These are phyloP conservation scores for Daldinia sp. DNA, from an alignment of 2,329 filamentous ascomycete species.

Conservation along the genomic window DNA sequence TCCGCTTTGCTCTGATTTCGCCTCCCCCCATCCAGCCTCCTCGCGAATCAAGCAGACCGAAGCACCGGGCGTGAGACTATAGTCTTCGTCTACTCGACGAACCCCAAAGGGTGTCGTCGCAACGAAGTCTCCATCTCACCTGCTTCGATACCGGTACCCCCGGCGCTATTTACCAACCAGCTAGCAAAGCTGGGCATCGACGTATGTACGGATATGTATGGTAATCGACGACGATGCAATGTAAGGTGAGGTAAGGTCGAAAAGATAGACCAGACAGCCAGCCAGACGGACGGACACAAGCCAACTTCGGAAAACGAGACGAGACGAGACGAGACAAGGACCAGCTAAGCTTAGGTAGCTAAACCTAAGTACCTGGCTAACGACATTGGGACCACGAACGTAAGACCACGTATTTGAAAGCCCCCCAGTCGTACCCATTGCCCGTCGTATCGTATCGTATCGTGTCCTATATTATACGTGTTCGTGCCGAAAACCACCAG, in stretches of 20 bases:
- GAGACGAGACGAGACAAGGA: background rate
- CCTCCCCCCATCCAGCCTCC: background rate
- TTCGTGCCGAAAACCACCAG: background rate
- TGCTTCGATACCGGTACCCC: background rate
- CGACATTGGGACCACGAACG: constrained; percentile 5
- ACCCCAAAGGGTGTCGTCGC: constrained; percentile 3
- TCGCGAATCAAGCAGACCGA: background rate
- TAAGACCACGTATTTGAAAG: constrained; percentile 10
- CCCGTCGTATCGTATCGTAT: background rate
- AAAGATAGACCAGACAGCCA: background rate
- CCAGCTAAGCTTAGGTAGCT: background rate
- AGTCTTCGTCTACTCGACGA: background rate
- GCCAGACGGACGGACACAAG: background rate
- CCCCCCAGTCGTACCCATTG: constrained; percentile 9
- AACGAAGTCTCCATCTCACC: background rate
- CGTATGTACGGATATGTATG: background rate
- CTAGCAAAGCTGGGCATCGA: constrained; percentile 4
- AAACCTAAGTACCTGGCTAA: background rate
- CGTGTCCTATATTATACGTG: constrained; percentile 2
- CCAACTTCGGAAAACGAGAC: too few relatives aligned
- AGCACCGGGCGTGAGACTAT: constrained; percentile 3
- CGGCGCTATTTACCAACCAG: background rate
- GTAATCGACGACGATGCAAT: too few relatives aligned
- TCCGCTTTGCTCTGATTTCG: background rate
- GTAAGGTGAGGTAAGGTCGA: background rate